Evolutionary conservation across 768 basidiomycete genomes (phyloP), one percentile per base, ranked within the genome.

Genomic region (Suillus bovinus): DNA sequence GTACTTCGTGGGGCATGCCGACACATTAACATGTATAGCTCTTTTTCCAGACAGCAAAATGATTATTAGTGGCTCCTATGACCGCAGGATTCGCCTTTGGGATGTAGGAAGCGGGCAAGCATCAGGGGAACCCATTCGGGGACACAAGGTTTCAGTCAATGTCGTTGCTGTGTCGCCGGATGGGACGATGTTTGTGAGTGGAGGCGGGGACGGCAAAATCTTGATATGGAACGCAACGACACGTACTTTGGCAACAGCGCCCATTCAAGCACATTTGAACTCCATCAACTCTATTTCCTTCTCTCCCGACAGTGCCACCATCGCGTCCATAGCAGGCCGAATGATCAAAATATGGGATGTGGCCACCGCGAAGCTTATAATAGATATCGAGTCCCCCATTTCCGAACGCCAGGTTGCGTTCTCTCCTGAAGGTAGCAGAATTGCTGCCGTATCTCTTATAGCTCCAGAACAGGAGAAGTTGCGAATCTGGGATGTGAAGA

Each of bases 61-160:
- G 22, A 34, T 53, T 4, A 5, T 53, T 4, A 53, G 33, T 33
- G 52, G 52, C 2, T 33, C 52, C 33, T 33, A 8, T 53, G 31
- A 53, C 52, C 33, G 52, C 7, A 53, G 52, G n/a, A 34, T 53
- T 53, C 52, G 33, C 13, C 33, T 53, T 33, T 53, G 52, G 52
- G 13, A 53, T 53, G 33, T 53, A 34, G 33, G 33, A 34, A 53
- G 31, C 34, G 52, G 44, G 6, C 22, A 46, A 46, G 44, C 13
- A 46, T 24, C 3, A 46, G 44, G 44, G 22, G 44, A 46, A 24
- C 6, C 13, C 6, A 22, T 46, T 46, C 44, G 22, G 22, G 44
- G 44, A 13, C 44, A 46, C 44, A 46, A 46, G 13, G 13, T 46
- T 46, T 14, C 44, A 22, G 44, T 46, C 5, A 24, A 1, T 14